Conservation (phyloP, 1,139 yeast species). For the Pichia sp. region DNA sequence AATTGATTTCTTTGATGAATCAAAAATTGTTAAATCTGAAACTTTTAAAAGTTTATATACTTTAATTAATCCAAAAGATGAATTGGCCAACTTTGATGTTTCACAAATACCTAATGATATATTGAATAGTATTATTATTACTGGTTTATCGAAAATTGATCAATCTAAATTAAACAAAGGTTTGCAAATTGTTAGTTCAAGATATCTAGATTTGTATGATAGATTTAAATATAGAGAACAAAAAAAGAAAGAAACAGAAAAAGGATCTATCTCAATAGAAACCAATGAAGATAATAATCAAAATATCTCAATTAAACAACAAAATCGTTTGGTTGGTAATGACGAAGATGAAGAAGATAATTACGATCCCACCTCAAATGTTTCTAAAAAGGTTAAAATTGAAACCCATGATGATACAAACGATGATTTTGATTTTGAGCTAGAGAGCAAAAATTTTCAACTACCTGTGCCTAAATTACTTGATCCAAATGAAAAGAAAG, state of each 20-base stretch:
- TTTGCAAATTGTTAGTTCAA: constrained; percentile 56
- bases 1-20: constrained; percentile 30
- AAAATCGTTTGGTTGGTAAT: not conserved
- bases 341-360: constrained; percentile 27
- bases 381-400: constrained; percentile 15
- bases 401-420: constrained; percentile 32
- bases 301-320: too few relatives aligned
- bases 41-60: constrained; percentile 45
- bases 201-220: constrained; percentile 30
- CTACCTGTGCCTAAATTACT: constrained; percentile 54
- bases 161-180: constrained; percentile 56
- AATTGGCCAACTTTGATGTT: constrained; percentile 58
- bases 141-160: constrained; percentile 53
- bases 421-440: constrained; percentile 35
- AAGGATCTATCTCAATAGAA: too few relatives aligned
- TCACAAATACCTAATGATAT: constrained; percentile 59
- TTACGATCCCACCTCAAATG: constrained; percentile 16
- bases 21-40: constrained; percentile 33
- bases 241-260: constrained; percentile 4
- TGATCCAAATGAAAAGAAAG: constrained; percentile 43
- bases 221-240: constrained; percentile 2
- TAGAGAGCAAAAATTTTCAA: constrained; percentile 42
- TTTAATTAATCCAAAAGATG: constrained; percentile 55
- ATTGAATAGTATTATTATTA: constrained; percentile 57
- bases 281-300: too few relatives aligned